These are phyloP conservation scores for Ascochyta clinopodiicola DNA, from an alignment of 2,329 filamentous ascomycete genomes.

Conservation along the genomic window DNA sequence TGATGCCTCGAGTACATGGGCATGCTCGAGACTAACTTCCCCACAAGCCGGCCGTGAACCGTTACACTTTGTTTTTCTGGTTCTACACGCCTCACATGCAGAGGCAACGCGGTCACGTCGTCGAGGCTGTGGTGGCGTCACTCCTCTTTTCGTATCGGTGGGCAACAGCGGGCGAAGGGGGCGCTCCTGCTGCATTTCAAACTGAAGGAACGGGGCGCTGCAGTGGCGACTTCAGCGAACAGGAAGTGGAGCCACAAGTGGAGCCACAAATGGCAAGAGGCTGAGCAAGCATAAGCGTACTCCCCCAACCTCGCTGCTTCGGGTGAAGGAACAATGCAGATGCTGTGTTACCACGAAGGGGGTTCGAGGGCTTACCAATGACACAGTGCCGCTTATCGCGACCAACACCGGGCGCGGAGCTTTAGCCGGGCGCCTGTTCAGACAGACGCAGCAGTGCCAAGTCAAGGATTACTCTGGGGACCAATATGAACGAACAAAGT, in stretches of 20 bases:
- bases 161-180: slow-evolving; percentile 6
- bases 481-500: too few species aligned
- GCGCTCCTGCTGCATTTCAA: slow-evolving; percentile 6
- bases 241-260: not conserved
- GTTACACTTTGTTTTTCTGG: slow-evolving; percentile 11
- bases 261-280: not conserved
- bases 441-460: not conserved
- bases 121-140: slow-evolving; percentile 6
- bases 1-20: not conserved
- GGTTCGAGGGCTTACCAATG: slow-evolving; percentile 1
- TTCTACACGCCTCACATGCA: slow-evolving; percentile 9
- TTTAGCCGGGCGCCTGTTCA: not conserved
- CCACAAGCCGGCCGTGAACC: slow-evolving; percentile 1
- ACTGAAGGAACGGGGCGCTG: not conserved
- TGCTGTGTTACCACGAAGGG: not conserved
- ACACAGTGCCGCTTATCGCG: not conserved
- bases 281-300: not conserved
- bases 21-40: slow-evolving; percentile 6
- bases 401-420: not conserved
- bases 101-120: slow-evolving; percentile 3
- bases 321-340: not conserved
- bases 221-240: slow-evolving; percentile 3
- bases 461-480: not conserved
- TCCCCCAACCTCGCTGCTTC: not conserved
- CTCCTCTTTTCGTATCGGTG: not conserved